phyloP scores from a whole-genome alignment of 306 rosid species.

The Prunus dulcis region DNA sequence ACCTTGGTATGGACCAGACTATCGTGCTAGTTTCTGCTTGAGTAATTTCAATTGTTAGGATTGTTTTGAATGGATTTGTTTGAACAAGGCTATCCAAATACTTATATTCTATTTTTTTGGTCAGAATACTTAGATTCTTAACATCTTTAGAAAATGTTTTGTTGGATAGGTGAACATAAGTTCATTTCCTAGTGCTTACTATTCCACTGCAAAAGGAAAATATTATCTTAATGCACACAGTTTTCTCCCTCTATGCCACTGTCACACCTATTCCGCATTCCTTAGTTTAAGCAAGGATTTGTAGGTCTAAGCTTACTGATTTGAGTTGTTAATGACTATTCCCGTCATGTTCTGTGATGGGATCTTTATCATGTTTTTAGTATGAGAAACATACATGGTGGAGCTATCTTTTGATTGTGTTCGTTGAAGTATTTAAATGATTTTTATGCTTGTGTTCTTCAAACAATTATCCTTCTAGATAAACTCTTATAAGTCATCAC shows the following conservation, averaged over 20 bases:
- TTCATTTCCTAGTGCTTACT: neutral
- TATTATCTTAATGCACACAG: neutral
- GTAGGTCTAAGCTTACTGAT: neutral
- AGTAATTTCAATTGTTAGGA: neutral
- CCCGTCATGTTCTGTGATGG: neutral
- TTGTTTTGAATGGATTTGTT: neutral
- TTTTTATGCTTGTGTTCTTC: neutral
- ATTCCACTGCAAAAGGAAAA: no score
- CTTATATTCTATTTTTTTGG: no score
- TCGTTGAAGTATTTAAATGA: neutral
- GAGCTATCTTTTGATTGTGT: neutral
- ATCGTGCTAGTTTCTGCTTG: neutral
- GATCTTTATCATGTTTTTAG: neutral
- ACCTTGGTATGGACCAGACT: conserved; percentile 36
- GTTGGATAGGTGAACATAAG: neutral
- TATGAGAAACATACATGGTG: neutral
- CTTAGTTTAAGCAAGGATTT: neutral
- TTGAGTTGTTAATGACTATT: neutral
- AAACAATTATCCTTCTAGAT: neutral
- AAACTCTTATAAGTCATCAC: no score
- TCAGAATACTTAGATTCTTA: neutral
- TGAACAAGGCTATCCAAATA: neutral
- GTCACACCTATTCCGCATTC: neutral
- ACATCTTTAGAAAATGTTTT: neutral
- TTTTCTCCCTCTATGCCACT: neutral